Conservation (phyloP, 140 eudicot genomes). For the Flaveria floridana region DNA sequence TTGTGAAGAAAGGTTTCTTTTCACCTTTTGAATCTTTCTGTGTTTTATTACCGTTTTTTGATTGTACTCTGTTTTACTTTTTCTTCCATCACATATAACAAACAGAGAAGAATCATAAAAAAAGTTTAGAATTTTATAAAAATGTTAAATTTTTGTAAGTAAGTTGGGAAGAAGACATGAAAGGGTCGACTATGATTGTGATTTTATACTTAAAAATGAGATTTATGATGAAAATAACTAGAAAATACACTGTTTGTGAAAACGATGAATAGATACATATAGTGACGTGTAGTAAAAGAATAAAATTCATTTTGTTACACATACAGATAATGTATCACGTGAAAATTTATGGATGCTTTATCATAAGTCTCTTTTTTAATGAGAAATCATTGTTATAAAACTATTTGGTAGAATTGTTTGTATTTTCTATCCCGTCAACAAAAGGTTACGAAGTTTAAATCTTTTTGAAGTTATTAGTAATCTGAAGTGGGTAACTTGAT, state of each 20-base stretch:
- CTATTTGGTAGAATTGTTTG: not conserved
- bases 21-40: slow-evolving; percentile 23
- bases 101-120: not conserved
- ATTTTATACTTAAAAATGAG: not conserved
- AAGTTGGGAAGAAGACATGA: not conserved
- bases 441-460: not conserved
- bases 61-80: slow-evolving; percentile 1
- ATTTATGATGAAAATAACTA: not conserved
- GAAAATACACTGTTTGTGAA: not conserved
- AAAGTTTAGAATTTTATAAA: not conserved
- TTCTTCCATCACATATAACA: slow-evolving; percentile 4
- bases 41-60: slow-evolving; percentile 22
- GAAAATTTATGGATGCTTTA: not conserved
- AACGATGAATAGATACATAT: not conserved
- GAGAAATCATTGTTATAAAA: too few species aligned
- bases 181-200: not conserved
- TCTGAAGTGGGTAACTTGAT: not conserved
- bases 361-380: not conserved
- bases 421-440: not conserved
- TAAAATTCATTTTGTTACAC: not conserved
- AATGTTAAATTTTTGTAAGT: not conserved
- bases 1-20: slow-evolving; percentile 19
- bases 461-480: not conserved
- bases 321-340: not conserved
- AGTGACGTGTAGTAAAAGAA: not conserved